Evolutionary conservation across 1,139 yeast genomes (phyloP).

Genomic region (Taphrina flavorubra): DNA sequence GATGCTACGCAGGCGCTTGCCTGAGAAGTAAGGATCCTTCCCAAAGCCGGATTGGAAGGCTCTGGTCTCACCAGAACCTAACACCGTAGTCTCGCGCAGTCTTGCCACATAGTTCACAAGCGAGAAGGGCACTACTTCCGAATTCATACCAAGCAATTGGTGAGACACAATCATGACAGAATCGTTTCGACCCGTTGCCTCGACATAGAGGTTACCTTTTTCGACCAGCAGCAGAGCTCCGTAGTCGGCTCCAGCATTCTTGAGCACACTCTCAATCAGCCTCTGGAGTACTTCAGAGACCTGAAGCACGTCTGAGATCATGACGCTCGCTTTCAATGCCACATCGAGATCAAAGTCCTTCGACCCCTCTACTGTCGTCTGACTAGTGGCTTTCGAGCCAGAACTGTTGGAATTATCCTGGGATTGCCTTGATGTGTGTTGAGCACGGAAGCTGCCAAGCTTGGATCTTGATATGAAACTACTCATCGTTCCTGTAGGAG

Average conservation of each 20-base stretch:
- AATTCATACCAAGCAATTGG: slow-evolving; percentile 42
- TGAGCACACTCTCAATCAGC: slow-evolving; percentile 46
- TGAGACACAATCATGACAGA: slow-evolving; percentile 39
- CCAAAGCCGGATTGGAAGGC: slow-evolving; percentile 42
- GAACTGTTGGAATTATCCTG: slow-evolving; percentile 10
- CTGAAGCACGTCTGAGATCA: slow-evolving; percentile 31
- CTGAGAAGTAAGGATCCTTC: slow-evolving; percentile 41
- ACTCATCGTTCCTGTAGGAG: slow-evolving; percentile 29
- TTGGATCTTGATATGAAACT: slow-evolving; percentile 17
- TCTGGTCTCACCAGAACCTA: slow-evolving; percentile 44
- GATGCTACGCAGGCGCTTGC: slow-evolving; percentile 43
- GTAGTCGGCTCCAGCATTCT: slow-evolving; percentile 46
- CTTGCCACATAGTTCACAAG: slow-evolving; percentile 44
- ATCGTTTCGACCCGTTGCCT: slow-evolving; percentile 42
- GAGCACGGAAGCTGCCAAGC: slow-evolving; percentile 1
- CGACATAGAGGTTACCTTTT: slow-evolving; percentile 42
- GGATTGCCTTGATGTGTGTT: neutral
- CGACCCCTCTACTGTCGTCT: slow-evolving; percentile 4
- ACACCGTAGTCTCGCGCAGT: slow-evolving; percentile 44
- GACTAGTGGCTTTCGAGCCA: neutral
- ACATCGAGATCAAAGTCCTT: slow-evolving; percentile 33
- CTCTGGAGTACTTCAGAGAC: slow-evolving; percentile 39
- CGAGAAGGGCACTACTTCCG: slow-evolving; percentile 38
- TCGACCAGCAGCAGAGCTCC: slow-evolving; percentile 45
- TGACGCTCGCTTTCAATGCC: slow-evolving; percentile 36